Evolutionary conservation across 169 alveolate genomes (phyloP), one percentile per base, ranked within the genome.

Genomic region (Eimeria necatrix): DNA sequence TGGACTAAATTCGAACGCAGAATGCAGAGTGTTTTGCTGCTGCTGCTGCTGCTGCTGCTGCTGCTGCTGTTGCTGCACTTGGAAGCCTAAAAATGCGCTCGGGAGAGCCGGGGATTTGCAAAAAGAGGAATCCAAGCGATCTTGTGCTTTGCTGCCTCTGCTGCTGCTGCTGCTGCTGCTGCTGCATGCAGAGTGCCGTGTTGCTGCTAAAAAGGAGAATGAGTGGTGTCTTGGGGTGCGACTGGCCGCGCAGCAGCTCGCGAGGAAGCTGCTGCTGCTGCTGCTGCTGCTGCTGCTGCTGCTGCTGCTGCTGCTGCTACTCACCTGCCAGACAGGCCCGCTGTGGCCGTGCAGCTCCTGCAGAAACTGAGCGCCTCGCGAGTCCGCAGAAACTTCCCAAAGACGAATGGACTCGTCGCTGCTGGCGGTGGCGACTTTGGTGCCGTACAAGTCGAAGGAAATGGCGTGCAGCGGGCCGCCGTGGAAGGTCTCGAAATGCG

Each of bases 251-350:
- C 73, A 4, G 73, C 81, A 32, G 49, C 32, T 3, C n/a, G n/a
- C 24, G n/a, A 4, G 73, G n/a, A 61, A 61, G 73, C 73, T 24
- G 51, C 49, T 16, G 81, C 46, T 6, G 64, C 64, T 9, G 64
- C 64, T 9, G 64, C 64, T 9, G 64, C 64, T 9, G 64, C 64
- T 9, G 64, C 64, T 10, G 48, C 32, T 68, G 24, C 10, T 9
- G 24, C 7, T 10, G 24, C 32, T 68, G 80, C 41, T 22, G 10
- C 18, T 9, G 4, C 56, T 41, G 56, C 56, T 7, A 4, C 91
- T 24, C 61, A 94, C 95, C 96, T 97, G 96, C 98, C 98, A 98
- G 59, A 98, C 98, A 6, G 99, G 98, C 18, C 99, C 99, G 81
- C 86, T 95, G 91, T 98, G 99, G 18, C 98, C 97, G 73, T 83